Evolutionary conservation across 2,329 filamentous ascomycete species (phyloP).

Genomic region (Trichoderma koningii): DNA sequence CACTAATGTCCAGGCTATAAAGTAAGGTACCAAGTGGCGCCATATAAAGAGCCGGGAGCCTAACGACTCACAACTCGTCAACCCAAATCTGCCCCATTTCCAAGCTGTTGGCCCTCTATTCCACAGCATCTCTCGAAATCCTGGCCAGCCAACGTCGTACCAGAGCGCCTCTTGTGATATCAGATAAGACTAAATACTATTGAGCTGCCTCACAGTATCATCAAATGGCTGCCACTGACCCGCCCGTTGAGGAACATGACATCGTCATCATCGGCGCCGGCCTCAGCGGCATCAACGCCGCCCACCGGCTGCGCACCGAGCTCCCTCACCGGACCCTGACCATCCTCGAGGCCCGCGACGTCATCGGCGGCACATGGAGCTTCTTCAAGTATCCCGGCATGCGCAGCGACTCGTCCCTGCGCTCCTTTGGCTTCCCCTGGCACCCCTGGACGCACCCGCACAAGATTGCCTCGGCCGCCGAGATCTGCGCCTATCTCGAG

Average conservation of each 20-base stretch:
- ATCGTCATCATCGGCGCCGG: slow-evolving; percentile 71
- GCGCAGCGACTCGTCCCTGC: slow-evolving; percentile 65
- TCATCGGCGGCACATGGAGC: slow-evolving; percentile 76
- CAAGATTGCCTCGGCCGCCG: slow-evolving; percentile 54
- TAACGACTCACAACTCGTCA: too few relatives aligned
- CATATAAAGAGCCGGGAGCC: too few relatives aligned
- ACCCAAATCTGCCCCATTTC: too few relatives aligned
- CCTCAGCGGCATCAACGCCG: slow-evolving; percentile 74
- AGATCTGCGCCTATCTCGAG: slow-evolving; percentile 58
- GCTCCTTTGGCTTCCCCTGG: slow-evolving; percentile 68
- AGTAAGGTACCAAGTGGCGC: too few relatives aligned
- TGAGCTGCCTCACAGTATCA: neutral
- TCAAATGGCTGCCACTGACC: neutral
- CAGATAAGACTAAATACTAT: too few relatives aligned
- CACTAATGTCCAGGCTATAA: too few relatives aligned
- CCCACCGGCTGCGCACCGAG: slow-evolving; percentile 63
- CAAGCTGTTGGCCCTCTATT: too few relatives aligned
- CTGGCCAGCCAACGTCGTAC: too few relatives aligned
- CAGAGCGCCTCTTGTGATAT: too few relatives aligned
- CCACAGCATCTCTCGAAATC: too few relatives aligned
- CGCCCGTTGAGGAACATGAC: slow-evolving; percentile 42
- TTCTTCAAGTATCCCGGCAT: slow-evolving; percentile 77
- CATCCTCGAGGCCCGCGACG: slow-evolving; percentile 67
- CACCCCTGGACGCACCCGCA: slow-evolving; percentile 63
- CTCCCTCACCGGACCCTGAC: slow-evolving; percentile 60